phyloP scores from a whole-genome alignment of 257 asterid species.

The Lithospermum erythrorhizon region DNA sequence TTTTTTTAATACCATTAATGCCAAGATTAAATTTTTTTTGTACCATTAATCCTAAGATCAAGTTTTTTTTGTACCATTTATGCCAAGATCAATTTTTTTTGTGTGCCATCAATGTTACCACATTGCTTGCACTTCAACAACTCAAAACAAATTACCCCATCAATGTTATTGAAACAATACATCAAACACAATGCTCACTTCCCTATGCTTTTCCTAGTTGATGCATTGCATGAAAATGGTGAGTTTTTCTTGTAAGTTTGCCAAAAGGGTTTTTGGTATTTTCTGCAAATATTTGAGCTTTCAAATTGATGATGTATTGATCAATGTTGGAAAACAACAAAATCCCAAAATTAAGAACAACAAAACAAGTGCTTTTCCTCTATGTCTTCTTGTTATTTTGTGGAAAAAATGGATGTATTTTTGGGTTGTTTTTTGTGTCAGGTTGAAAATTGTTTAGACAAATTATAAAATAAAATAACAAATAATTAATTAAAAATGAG shows the following conservation, averaged over 20 bases:
- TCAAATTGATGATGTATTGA: constrained; percentile 6
- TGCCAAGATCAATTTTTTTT: no score
- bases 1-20: constrained; percentile 2
- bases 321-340: constrained; percentile 5
- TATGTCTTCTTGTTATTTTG: constrained; percentile 4
- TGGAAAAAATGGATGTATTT: constrained; percentile 14
- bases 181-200: constrained; percentile 2
- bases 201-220: constrained; percentile 7
- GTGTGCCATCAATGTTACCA: constrained; percentile 17
- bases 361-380: background rate
- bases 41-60: constrained; percentile 11
- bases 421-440: background rate
- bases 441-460: background rate
- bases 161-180: background rate
- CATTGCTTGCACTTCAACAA: constrained; percentile 11
- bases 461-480: no score
- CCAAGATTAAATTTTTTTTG: background rate
- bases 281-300: constrained; percentile 5
- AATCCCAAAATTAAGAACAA: constrained; percentile 3
- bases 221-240: constrained; percentile 17
- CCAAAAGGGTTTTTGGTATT: constrained; percentile 9
- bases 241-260: constrained; percentile 4
- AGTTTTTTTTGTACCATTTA: background rate
- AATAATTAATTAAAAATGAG: constrained; percentile 5
- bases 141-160: constrained; percentile 5